Evolutionary conservation across 176 grass and related monocot genomes (phyloP).

Genomic region (Triticum dicoccoides): DNA sequence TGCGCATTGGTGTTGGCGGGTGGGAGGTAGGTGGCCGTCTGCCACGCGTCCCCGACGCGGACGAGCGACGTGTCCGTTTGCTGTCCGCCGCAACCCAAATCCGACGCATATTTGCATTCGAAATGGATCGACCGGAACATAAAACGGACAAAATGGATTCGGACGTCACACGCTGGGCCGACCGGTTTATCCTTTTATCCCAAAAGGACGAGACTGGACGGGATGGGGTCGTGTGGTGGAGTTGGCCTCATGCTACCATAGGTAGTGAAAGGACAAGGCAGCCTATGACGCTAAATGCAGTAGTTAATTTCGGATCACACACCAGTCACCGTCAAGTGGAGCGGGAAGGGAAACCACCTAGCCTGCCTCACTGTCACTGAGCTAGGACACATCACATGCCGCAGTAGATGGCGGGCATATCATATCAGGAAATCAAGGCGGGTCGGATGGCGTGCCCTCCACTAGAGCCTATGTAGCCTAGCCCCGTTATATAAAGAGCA

Average conservation of each 20-base stretch:
- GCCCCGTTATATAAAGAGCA: background rate
- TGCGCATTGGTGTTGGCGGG: too few species aligned
- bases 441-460: background rate
- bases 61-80: too few species aligned
- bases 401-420: background rate
- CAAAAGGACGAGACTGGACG: too few species aligned
- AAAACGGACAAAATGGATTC: too few species aligned
- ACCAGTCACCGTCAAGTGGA: background rate
- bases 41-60: too few species aligned
- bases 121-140: too few species aligned
- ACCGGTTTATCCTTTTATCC: too few species aligned
- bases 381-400: constrained; percentile 7
- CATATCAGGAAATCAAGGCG: constrained; percentile 1
- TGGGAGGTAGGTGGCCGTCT: too few species aligned
- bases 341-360: background rate
- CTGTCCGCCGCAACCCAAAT: too few species aligned
- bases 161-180: too few species aligned
- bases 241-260: background rate
- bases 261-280: background rate
- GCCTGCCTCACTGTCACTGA: background rate
- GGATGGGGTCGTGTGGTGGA: too few species aligned
- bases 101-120: too few species aligned
- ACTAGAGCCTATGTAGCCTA: background rate
- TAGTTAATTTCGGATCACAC: background rate
- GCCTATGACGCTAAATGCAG: background rate